Conservation (phyloP, 192 early-diverging fungal species). For the Lobosporangium transversale region DNA sequence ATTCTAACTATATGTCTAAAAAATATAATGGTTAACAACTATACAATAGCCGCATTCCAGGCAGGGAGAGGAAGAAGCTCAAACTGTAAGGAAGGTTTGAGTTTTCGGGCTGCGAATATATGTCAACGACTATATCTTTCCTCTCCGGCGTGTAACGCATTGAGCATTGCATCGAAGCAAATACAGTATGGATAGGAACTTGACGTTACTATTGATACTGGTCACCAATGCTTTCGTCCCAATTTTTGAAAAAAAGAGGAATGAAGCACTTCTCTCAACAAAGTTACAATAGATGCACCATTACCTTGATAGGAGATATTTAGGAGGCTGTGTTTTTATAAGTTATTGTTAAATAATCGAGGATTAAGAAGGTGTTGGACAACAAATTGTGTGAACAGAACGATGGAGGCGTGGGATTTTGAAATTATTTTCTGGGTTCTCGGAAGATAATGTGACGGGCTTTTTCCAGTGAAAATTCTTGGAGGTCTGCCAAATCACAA, state of each 20-base stretch:
- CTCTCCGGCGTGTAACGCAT: not conserved
- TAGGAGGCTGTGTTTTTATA: too few species aligned
- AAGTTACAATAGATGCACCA: conserved; percentile 1
- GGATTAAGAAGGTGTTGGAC: too few species aligned
- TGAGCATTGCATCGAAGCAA: conserved; percentile 5
- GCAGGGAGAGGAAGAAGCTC: conserved; percentile 3
- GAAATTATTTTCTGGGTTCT: too few species aligned
- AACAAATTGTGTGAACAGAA: too few species aligned
- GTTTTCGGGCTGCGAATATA: conserved; percentile 5
- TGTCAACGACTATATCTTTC: conserved; percentile 6
- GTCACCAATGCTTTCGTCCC: conserved; percentile 1
- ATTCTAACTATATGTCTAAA: not conserved
- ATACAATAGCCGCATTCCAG: conserved; percentile 3
- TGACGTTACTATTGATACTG: not conserved
- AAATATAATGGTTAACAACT: conserved; percentile 6
- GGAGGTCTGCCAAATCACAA: too few species aligned
- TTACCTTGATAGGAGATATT: not conserved
- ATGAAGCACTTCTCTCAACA: conserved; percentile 2
- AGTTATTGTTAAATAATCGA: too few species aligned
- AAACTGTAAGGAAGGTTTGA: conserved; percentile 1
- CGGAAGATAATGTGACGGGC: too few species aligned
- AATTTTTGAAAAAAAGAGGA: not conserved
- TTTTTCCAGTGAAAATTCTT: too few species aligned
- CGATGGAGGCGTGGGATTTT: too few species aligned
- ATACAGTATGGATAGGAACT: not conserved